Evolutionary conservation across 2,329 filamentous ascomycete genomes (phyloP).

Genomic region (Trichophyton simii): DNA sequence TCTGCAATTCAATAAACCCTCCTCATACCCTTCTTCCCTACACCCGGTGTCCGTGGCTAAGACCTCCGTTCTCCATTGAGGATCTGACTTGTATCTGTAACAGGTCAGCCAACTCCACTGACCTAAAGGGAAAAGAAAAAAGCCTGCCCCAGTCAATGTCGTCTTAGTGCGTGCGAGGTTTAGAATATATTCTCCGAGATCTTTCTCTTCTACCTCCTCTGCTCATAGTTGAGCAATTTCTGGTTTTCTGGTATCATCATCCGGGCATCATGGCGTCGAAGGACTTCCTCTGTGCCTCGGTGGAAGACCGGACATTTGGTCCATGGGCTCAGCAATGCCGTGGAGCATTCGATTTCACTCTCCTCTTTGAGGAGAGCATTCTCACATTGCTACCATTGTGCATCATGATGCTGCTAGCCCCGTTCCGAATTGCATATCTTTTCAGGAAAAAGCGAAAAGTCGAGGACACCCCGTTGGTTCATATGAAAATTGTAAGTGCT

Average conservation of each 20-base stretch:
- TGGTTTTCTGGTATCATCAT: not conserved
- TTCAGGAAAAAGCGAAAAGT: constrained; percentile 25
- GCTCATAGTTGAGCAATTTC: not conserved
- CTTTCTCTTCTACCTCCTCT: not conserved
- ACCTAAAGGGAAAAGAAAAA: not conserved
- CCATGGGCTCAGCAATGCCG: constrained; percentile 26
- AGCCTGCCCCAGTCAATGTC: not conserved
- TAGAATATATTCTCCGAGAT: not conserved
- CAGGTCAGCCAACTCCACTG: not conserved
- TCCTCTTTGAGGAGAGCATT: constrained; percentile 36
- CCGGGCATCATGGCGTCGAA: not conserved
- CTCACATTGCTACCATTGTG: constrained; percentile 27
- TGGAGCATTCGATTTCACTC: constrained; percentile 33
- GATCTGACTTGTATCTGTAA: not conserved
- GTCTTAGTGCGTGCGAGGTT: not conserved
- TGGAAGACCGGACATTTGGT: constrained; percentile 26
- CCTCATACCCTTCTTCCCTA: not conserved
- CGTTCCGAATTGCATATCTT: constrained; percentile 27
- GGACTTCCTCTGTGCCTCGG: constrained; percentile 16
- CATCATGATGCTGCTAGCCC: constrained; percentile 25
- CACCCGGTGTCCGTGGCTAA: not conserved
- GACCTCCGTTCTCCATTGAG: not conserved
- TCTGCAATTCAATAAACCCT: not conserved
- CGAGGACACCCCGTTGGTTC: constrained; percentile 20
- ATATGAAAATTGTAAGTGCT: constrained; percentile 26